A percentile compares a stretch with the other conserved stretches of the same genome.
phyloP scores from a whole-genome alignment of 2,329 filamentous ascomycete species.

The Dactylellina drechsleri region DNA sequence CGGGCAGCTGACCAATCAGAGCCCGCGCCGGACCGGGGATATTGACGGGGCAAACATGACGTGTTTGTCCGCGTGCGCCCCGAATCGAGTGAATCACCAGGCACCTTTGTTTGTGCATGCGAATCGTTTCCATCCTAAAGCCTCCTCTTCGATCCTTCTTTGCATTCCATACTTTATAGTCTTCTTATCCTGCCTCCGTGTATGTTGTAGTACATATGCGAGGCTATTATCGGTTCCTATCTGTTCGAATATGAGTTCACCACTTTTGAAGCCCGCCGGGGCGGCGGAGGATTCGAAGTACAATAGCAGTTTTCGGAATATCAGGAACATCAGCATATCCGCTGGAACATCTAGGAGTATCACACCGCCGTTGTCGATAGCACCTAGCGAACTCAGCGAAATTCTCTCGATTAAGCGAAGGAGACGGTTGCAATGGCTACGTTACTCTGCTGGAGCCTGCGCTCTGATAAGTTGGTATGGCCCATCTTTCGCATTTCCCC shows the following conservation, averaged over 20 bases:
- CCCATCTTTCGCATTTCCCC: neutral
- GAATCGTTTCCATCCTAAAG: neutral
- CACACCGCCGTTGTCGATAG: slow-evolving; percentile 30
- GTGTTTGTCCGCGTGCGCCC: slow-evolving; percentile 50
- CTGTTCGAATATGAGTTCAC: slow-evolving; percentile 36
- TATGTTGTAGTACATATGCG: slow-evolving; percentile 13
- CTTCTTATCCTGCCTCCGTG: slow-evolving; percentile 3
- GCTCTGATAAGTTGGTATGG: slow-evolving; percentile 49
- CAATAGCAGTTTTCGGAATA: slow-evolving; percentile 31
- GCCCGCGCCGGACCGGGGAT: slow-evolving; percentile 19
- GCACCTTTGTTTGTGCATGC: slow-evolving; percentile 7
- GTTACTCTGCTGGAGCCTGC: slow-evolving; percentile 47
- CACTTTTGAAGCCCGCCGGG: slow-evolving; percentile 32
- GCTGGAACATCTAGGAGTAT: slow-evolving; percentile 45
- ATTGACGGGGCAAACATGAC: slow-evolving; percentile 25
- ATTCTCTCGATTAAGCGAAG: slow-evolving; percentile 40
- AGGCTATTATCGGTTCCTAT: slow-evolving; percentile 1
- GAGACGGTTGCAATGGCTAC: slow-evolving; percentile 41
- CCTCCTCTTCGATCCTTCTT: neutral
- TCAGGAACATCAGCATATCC: slow-evolving; percentile 43
- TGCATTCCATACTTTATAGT: neutral
- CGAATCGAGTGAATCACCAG: slow-evolving; percentile 37
- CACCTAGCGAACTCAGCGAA: slow-evolving; percentile 38
- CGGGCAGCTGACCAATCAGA: slow-evolving; percentile 26
- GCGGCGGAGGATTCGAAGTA: slow-evolving; percentile 33